phyloP scores from a whole-genome alignment of 2,329 filamentous ascomycete genomes.

The Mycosphaerella sp. region DNA sequence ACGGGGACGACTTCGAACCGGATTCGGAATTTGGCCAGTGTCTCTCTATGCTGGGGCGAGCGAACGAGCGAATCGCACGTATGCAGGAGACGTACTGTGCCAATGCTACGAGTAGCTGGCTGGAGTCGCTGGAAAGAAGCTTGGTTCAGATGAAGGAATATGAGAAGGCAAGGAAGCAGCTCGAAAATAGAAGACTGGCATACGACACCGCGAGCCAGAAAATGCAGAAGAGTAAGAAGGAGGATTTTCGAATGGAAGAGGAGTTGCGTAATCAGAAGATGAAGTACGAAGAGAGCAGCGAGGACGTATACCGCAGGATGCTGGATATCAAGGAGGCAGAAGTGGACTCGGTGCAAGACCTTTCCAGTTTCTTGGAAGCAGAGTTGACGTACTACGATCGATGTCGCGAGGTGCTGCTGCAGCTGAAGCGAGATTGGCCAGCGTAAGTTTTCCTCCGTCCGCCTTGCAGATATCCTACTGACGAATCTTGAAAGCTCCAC shows the following conservation, averaged over 20 bases:
- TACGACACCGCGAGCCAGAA: constrained; percentile 87
- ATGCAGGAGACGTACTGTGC: constrained; percentile 77
- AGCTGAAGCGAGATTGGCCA: constrained; percentile 64
- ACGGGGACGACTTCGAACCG: constrained; percentile 87
- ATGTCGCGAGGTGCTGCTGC: constrained; percentile 73
- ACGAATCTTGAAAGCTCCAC: neutral
- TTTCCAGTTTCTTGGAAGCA: constrained; percentile 76
- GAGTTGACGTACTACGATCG: constrained; percentile 88
- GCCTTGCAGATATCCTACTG: constrained; percentile 2
- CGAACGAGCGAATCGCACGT: constrained; percentile 79
- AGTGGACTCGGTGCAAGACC: constrained; percentile 69
- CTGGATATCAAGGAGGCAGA: constrained; percentile 93
- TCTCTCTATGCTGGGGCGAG: constrained; percentile 69
- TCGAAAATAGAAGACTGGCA: constrained; percentile 79
- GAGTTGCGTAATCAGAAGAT: constrained; percentile 84
- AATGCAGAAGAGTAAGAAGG: constrained; percentile 87
- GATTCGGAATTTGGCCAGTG: constrained; percentile 89
- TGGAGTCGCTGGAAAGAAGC: constrained; percentile 84
- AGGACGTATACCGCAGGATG: constrained; percentile 89
- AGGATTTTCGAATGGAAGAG: constrained; percentile 89
- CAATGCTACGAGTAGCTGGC: constrained; percentile 73
- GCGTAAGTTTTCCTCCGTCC: constrained; percentile 42
- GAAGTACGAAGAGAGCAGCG: constrained; percentile 92
- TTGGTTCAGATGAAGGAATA: constrained; percentile 97
- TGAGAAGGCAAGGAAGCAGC: constrained; percentile 85